Evolutionary conservation across 148 eudicot species (phyloP).

Genomic region (Vaccinium macrocarpon): DNA sequence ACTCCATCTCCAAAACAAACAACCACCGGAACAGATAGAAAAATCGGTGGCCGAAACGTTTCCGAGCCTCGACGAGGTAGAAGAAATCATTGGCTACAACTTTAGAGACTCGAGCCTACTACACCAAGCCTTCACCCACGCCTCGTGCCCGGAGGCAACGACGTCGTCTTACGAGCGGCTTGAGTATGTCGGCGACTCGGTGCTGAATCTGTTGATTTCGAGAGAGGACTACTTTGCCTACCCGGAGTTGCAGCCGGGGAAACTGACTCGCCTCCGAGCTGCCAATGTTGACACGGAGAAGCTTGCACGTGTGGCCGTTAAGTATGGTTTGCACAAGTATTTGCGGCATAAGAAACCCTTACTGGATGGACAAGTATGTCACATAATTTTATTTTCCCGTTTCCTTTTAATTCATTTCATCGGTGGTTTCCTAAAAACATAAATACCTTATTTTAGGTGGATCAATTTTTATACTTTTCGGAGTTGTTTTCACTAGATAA

Average conservation of each 20-base stretch:
- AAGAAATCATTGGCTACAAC: conserved; percentile 30
- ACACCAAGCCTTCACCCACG: conserved; percentile 44
- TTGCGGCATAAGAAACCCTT: conserved; percentile 32
- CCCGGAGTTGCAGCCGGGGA: conserved; percentile 36
- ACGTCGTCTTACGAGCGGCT: conserved; percentile 38
- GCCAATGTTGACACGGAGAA: conserved; percentile 58
- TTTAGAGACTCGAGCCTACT: conserved; percentile 32
- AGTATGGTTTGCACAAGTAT: conserved; percentile 31
- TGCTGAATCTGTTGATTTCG: conserved; percentile 34
- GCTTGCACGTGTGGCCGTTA: conserved; percentile 46
- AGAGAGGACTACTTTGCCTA: conserved; percentile 29
- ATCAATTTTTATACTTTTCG: not conserved
- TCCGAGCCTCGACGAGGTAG: conserved; percentile 15
- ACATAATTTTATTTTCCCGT: not conserved
- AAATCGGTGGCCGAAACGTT: not conserved
- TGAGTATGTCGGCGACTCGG: conserved; percentile 50
- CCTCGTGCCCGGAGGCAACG: conserved; percentile 7
- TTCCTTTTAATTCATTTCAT: not conserved
- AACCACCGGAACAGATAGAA: not conserved
- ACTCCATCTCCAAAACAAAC: too few relatives aligned
- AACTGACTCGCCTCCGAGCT: conserved; percentile 38
- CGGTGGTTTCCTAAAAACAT: too few relatives aligned
- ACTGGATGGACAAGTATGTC: conserved; percentile 31
- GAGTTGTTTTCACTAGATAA: not conserved
- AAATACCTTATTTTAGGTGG: too few relatives aligned